Evolutionary conservation across 257 asterid species (phyloP), one percentile per base, ranked within the genome.

Genomic region (Anisodus tanguticus): DNA sequence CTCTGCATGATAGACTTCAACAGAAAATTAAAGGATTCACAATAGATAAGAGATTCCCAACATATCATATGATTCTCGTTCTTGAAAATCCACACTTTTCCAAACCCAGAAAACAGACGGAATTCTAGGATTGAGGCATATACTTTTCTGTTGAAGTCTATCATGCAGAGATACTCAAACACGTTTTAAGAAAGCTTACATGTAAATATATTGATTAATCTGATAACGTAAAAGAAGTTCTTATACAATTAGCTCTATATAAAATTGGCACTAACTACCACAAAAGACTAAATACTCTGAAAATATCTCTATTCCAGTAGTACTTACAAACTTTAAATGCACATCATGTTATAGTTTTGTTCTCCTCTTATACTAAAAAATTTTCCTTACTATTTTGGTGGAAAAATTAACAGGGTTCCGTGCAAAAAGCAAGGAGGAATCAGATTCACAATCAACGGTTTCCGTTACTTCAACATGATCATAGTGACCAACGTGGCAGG

Each of bases 391-490:
- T 16, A 80, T 74, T 83, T 16, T 11, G 31, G 49, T 87, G 76
- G 35, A 45, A 22, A 22, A 22, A 22, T 22, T 51, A 5, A n/a
- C 71, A 85, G 91, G 76, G 86, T 88, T 43, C 88, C 97, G 12
- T 94, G 98, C 84, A 88, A 69, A 6, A 93, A 90, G 84, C 80
- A 82, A 54, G 98, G 92, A 11, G 98, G 98, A 55, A 91, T 94
- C 15, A 89, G 97, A 74, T 94, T 94, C 90, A 92, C 92, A 4
- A 90, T 94, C 54, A 91, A 93, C 78, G 98, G 98, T 2, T 88
- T 88, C 84, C 86, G 82, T 4, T 92, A 90, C 93, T 94, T 94
- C 97, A 93, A 92, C 87, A 68, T 94, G 88, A 85, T 94, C 8
- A 49, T 87, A 86, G 85, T 94, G 79, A 88, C 92, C 55, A 94